A percentile compares a stretch with the other conserved stretches of the same genome.
phyloP scores from a whole-genome alignment of 352 stramenopile species.

The Blastocystis sp. region DNA sequence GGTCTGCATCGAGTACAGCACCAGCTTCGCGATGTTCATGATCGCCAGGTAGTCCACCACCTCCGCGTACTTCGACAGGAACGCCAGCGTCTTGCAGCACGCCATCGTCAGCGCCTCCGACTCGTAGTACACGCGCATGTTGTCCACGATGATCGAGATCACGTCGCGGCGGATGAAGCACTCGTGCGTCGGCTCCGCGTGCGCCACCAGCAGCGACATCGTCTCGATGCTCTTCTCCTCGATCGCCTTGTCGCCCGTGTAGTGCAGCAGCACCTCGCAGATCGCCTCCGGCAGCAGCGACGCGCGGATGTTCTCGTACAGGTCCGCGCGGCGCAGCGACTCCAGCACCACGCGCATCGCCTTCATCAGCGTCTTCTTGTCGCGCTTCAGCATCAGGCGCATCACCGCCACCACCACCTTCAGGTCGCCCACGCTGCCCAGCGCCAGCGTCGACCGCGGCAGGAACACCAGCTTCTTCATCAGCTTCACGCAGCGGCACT shows the following conservation, averaged over 20 bases:
- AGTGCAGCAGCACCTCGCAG: slow-evolving; percentile 59
- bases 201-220: slow-evolving; percentile 35
- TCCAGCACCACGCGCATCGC: not conserved
- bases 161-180: slow-evolving; percentile 54
- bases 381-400: slow-evolving; percentile 51
- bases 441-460: slow-evolving; percentile 13
- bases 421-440: slow-evolving; percentile 19
- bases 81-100: slow-evolving; percentile 54
- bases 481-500: slow-evolving; percentile 51
- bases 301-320: slow-evolving; percentile 41
- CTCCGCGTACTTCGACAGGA: slow-evolving; percentile 50
- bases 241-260: slow-evolving; percentile 30
- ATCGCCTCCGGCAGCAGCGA: slow-evolving; percentile 33
- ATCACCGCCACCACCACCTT: slow-evolving; percentile 63
- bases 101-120: not conserved
- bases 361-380: slow-evolving; percentile 56
- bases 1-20: slow-evolving; percentile 6
- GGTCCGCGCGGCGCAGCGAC: slow-evolving; percentile 53
- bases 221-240: slow-evolving; percentile 52
- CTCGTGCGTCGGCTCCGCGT: slow-evolving; percentile 45
- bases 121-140: slow-evolving; percentile 60
- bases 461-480: slow-evolving; percentile 55
- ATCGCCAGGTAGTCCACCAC: slow-evolving; percentile 62
- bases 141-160: slow-evolving; percentile 64
- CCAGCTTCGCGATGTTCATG: slow-evolving; percentile 47